Evolutionary conservation across 176 grass and related monocot species (phyloP).

Genomic region (Aegilops sharonensis): DNA sequence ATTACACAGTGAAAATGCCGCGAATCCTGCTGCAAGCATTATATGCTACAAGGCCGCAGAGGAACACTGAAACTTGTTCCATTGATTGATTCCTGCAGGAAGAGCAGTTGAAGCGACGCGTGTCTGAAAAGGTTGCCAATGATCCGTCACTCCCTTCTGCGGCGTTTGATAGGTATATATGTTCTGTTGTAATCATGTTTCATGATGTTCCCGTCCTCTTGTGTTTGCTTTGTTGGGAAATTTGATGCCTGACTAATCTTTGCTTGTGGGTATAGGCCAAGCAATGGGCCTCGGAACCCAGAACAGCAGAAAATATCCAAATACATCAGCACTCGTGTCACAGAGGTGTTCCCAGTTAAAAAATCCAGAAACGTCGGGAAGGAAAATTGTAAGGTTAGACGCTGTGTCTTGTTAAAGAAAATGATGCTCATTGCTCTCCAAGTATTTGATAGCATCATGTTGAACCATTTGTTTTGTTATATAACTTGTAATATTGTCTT

Average conservation of each 20-base stretch:
- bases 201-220: background rate
- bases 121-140: slow-evolving; percentile 37
- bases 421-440: background rate
- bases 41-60: background rate
- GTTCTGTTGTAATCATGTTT: background rate
- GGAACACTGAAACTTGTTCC: background rate
- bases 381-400: slow-evolving; percentile 58
- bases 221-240: background rate
- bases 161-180: slow-evolving; percentile 45
- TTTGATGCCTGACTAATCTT: background rate
- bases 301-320: slow-evolving; percentile 60
- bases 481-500: background rate
- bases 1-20: background rate
- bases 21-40: background rate
- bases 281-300: slow-evolving; percentile 34
- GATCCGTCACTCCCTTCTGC: slow-evolving; percentile 28
- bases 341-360: slow-evolving; percentile 71
- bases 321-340: slow-evolving; percentile 74
- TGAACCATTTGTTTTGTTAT: background rate
- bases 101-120: slow-evolving; percentile 72
- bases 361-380: slow-evolving; percentile 68
- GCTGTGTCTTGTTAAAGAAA: background rate
- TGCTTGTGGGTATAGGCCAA: slow-evolving; percentile 18
- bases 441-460: background rate
- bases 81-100: slow-evolving; percentile 45